Base-by-base conservation (phyloP, 176 grass and related monocot genomes). In the Oryza nivara region DNA sequence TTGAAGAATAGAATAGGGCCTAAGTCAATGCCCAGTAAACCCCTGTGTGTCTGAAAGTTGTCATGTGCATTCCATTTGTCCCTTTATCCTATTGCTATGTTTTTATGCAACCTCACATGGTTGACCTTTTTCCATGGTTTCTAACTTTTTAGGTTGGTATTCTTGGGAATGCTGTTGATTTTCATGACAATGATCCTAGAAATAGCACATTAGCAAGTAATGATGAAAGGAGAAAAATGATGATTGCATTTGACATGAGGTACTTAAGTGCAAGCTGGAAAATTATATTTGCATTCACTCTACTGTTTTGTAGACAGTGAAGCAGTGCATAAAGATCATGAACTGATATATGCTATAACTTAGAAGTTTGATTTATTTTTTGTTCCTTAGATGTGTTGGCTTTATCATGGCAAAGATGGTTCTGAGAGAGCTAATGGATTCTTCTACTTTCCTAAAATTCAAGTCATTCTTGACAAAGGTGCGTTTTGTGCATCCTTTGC, bases 241-340 rank as follows among this genome's bases (percentile, higher is more conserved):
- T 98, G 96, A 95, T 98, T 79, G 93, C 93, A 64, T 98, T 95
- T 95, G 96, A 98, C 73, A 92, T 98, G 85, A 98, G 96, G 93
- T 95, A 87, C 58, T 88, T 67, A 48, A 23, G 25, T 82, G 11
- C 20, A 67, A 76, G 60, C 54, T 7, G 15, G 25, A 83, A 66
- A 17, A 23, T 74, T 83, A 2, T 71, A 65, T 65, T 76, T 28
- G 16, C 20, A 49, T 71, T 35, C 26, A 2, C n/a, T 65, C 36
- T 45, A 70, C 7, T 46, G 23, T 35, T 80, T 56, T 49, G 35
- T 30, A 38, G 49, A 80, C 14, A 87, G 51, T 76, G 25, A 49
- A 22, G 4, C 19, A 61, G n/a, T 67, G 64, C 46, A 25, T 60
- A 72, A 52, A 52, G 49, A 15, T n/a, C 9, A 74, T 84, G 9